Evolutionary conservation across 805 yeast genomes (phyloP), one percentile per base, ranked within the genome.

Genomic region (Tetrapisispora iriomotensis): DNA sequence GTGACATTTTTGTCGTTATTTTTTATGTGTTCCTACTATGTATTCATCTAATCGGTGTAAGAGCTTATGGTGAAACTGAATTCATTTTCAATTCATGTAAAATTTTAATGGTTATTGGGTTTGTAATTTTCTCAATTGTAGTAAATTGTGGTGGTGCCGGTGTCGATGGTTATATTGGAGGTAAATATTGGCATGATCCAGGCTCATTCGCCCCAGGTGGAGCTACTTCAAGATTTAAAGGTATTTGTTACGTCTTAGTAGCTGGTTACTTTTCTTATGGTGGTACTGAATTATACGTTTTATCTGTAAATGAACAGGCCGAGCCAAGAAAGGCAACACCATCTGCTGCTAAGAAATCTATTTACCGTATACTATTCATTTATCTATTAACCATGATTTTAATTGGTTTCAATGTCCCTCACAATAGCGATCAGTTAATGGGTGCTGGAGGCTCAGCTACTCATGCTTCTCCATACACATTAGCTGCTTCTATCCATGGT

Each of bases 11-110:
- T 58, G 76, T 75, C 26, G 67, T 71, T 2, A 67, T 77, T 27
- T 77, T 78, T 48, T 78, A 68, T 50, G 65, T 63, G 4, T 50
- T 74, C 23, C 68, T 79, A 43, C 54, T 74, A 24, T 43, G 58
- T 29, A 71, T 77, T 43, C 77, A 78, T 56, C 58, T 77, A 40
- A 43, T 75, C 39, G 83, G 84, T 48, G 79, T 76, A 27, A 67
- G 64, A 48, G 82, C 82, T 42, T 79, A 77, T 50, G 84, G 83
- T 58, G 85, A 79, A 59, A 76, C 77, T 25, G 85, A 79, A 58
- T 76, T 72, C 47, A 52, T 73, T 32, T 70, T 79, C 49, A 72
- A 78, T 38, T 35, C 65, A 17, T 62, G 72, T 40, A 79, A 79
- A 56, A 71, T 76, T n/a, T 34, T 67, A 15, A 77, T 81, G 58